Conservation (phyloP, 2,329 filamentous ascomycete species). For the Cercospora nicotianae region DNA sequence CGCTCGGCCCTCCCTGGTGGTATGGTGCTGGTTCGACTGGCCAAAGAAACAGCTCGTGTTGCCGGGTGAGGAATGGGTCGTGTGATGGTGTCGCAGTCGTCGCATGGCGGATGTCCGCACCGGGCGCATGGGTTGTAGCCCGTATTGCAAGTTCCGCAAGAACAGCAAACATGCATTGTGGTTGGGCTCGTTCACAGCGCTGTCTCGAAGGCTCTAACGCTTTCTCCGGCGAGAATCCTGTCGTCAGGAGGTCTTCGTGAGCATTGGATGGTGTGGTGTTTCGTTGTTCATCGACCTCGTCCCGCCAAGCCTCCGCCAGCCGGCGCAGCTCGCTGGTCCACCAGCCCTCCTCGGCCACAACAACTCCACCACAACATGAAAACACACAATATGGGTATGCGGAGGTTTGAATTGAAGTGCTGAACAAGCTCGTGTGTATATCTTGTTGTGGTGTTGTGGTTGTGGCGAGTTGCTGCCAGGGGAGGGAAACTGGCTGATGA, state of each 20-base stretch:
- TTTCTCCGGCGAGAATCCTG: not conserved
- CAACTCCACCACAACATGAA: slow-evolving; percentile 3
- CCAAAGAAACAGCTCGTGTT: not conserved
- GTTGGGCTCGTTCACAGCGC: not conserved
- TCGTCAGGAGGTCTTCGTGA: not conserved
- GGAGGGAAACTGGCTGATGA: slow-evolving; percentile 5
- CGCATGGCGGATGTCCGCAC: slow-evolving; percentile 5
- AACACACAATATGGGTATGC: slow-evolving; percentile 12
- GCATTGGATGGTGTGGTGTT: not conserved
- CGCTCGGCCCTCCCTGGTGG: not conserved
- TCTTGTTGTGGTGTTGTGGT: slow-evolving; percentile 10
- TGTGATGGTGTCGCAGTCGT: slow-evolving; percentile 10
- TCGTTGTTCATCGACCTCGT: slow-evolving; percentile 1
- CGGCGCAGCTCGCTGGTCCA: not conserved
- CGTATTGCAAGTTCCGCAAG: slow-evolving; percentile 11
- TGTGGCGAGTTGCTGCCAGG: slow-evolving; percentile 11
- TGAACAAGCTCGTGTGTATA: slow-evolving; percentile 9
- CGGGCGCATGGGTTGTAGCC: slow-evolving; percentile 1
- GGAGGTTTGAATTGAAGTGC: slow-evolving; percentile 9
- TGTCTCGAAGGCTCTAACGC: not conserved
- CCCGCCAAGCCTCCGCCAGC: slow-evolving; percentile 2
- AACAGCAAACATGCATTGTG: slow-evolving; percentile 13
- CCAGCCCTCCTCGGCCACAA: slow-evolving; percentile 7
- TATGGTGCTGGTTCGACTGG: not conserved
- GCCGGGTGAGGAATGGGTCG: not conserved